Percentiles rank a stretch among this genome's conserved stretches.
These are phyloP conservation scores for Boletus rufocinnamomeus DNA, from an alignment of 768 basidiomycete species.

Conservation along the genomic window DNA sequence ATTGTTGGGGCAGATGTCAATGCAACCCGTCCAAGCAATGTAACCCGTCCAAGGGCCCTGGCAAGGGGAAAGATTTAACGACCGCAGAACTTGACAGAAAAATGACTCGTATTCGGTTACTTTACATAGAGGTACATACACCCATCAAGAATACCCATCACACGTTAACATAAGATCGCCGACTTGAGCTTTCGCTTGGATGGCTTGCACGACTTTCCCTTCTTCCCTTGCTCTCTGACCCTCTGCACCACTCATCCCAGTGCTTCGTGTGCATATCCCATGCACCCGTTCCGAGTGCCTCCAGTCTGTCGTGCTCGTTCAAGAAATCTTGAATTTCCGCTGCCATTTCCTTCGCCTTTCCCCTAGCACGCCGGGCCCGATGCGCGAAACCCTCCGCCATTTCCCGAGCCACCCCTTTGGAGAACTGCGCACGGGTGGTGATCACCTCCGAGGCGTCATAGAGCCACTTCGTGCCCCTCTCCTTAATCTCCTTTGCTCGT, in stretches of 20 bases:
- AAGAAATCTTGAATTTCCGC: slow-evolving; percentile 32
- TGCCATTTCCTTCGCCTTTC: slow-evolving; percentile 47
- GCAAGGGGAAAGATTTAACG: background rate
- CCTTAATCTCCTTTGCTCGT: slow-evolving; percentile 54
- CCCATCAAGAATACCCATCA: slow-evolving; percentile 1
- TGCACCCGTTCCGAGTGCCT: slow-evolving; percentile 12
- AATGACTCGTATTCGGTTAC: slow-evolving; percentile 13
- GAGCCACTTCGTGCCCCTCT: slow-evolving; percentile 49
- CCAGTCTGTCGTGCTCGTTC: slow-evolving; percentile 25
- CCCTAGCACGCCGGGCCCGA: slow-evolving; percentile 47
- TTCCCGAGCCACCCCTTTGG: slow-evolving; percentile 44
- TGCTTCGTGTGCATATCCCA: slow-evolving; percentile 23
- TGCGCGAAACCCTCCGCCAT: slow-evolving; percentile 39
- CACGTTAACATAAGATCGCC: slow-evolving; percentile 15
- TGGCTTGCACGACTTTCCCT: slow-evolving; percentile 14
- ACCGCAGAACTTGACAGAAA: background rate
- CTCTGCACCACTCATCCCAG: slow-evolving; percentile 23
- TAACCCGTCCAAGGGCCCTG: background rate
- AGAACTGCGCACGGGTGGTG: slow-evolving; percentile 41
- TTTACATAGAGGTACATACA: slow-evolving; percentile 29
- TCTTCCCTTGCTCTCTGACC: slow-evolving; percentile 8
- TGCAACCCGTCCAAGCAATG: background rate
- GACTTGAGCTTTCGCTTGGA: slow-evolving; percentile 16
- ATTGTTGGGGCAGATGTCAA: background rate
- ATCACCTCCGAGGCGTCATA: slow-evolving; percentile 45